Evolutionary conservation across 148 eudicot species (phyloP).

Genomic region (Beta vulgaris): DNA sequence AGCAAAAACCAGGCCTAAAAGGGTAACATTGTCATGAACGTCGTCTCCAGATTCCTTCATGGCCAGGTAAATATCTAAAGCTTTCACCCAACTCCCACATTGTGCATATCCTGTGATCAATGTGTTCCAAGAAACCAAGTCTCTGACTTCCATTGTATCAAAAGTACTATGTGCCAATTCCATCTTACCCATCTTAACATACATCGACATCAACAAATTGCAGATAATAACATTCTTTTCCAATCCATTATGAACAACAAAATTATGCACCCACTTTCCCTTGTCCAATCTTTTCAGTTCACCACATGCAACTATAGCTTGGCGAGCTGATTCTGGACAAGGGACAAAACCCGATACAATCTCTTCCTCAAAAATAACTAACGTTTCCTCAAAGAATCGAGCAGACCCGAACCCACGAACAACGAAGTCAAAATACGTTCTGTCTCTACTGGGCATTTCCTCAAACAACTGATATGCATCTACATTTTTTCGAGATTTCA

Average conservation of each 20-base stretch:
- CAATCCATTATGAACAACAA: conserved; percentile 27
- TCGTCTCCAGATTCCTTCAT: conserved; percentile 31
- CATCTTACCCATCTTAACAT: conserved; percentile 34
- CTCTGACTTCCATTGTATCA: conserved; percentile 31
- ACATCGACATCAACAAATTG: conserved; percentile 42
- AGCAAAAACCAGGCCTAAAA: conserved; percentile 33
- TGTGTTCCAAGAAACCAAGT: conserved; percentile 45
- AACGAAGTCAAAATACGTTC: conserved; percentile 19
- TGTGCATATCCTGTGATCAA: conserved; percentile 40
- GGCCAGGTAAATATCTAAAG: conserved; percentile 27
- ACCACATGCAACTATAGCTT: conserved; percentile 35
- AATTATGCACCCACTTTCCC: conserved; percentile 27
- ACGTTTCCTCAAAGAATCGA: conserved; percentile 24
- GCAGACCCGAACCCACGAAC: conserved; percentile 28
- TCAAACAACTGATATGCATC: conserved; percentile 34
- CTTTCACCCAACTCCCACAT: conserved; percentile 29
- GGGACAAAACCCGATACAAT: conserved; percentile 24
- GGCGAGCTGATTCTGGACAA: conserved; percentile 22
- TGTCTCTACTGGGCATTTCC: conserved; percentile 36
- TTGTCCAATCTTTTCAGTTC: conserved; percentile 35
- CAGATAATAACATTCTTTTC: conserved; percentile 19
- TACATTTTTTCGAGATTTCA: conserved; percentile 18
- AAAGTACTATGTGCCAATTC: conserved; percentile 31
- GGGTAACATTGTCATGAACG: conserved; percentile 29
- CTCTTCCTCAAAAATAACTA: conserved; percentile 26